phyloP scores from a whole-genome alignment of 2,329 filamentous ascomycete species.

The Colletotrichum trifolii region DNA sequence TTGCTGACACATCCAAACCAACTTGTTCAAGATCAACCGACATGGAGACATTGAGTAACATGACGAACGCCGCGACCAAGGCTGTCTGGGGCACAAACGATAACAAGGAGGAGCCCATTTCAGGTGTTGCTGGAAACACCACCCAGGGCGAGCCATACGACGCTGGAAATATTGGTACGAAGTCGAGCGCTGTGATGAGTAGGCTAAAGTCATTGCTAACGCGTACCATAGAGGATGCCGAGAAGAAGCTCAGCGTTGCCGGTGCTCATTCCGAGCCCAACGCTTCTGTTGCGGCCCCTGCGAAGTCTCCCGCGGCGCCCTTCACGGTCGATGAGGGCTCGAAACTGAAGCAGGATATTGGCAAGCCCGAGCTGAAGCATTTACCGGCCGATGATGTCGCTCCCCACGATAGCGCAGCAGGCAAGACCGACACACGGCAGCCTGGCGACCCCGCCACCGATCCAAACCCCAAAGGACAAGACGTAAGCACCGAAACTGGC shows the following conservation, averaged over 20 bases:
- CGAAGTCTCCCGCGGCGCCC: background rate
- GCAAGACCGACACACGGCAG: constrained; percentile 54
- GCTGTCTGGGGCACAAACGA: constrained; percentile 57
- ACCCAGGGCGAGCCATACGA: constrained; percentile 79
- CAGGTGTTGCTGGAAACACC: constrained; percentile 76
- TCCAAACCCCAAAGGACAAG: constrained; percentile 47
- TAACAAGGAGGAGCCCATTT: constrained; percentile 71
- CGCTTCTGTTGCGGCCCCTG: background rate
- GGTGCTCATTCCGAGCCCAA: background rate
- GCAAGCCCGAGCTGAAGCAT: constrained; percentile 39
- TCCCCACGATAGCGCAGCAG: constrained; percentile 39
- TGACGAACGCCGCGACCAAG: constrained; percentile 55
- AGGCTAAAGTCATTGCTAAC: constrained; percentile 6
- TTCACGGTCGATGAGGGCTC: background rate
- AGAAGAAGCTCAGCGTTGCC: constrained; percentile 21
- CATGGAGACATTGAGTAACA: constrained; percentile 74
- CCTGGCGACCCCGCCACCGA: constrained; percentile 50
- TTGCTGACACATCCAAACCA: too few species aligned
- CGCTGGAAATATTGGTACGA: constrained; percentile 75
- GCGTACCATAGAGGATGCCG: background rate
- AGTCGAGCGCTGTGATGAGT: background rate
- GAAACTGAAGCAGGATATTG: constrained; percentile 31
- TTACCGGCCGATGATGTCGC: constrained; percentile 38
- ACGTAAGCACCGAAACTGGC: constrained; percentile 48
- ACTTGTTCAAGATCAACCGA: constrained; percentile 29